Evolutionary conservation across 352 stramenopile genomes (phyloP), one percentile per base, ranked within the genome.

Genomic region (Globisporangium orthogonon): DNA sequence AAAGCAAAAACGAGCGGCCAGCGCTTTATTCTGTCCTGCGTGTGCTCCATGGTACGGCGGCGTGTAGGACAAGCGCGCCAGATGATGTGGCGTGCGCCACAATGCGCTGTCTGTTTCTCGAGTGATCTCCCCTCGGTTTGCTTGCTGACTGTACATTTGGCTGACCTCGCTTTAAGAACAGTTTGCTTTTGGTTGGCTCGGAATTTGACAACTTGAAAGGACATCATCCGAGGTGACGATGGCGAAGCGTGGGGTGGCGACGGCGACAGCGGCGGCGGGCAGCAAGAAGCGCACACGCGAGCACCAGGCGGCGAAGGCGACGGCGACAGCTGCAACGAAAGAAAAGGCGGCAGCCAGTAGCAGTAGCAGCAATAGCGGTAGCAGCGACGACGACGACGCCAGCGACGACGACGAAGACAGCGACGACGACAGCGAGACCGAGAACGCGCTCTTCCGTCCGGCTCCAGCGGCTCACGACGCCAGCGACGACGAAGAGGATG

Each of bases 391-490:
- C 23, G 23, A 23, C 23, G 23, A 23, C 23, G 23, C 0, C 23
- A 37, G 43, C 4, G 33, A 37, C 33, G 33, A 37, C 7, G 43
- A 48, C 0, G 68, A 62, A 14, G 65, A 66, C 6, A 56, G 49
- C 17, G 68, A 64, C 23, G 74, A 61, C 50, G 76, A 84, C 1
- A 68, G 62, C 28, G 78, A 91, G 59, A 83, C 79, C 7, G 78
- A 91, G 62, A 87, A 78, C 50, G 68, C 78, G n/a, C 72, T 91
- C 51, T 92, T 92, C 65, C 81, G 81, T 40, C 79, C 78, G 7
- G 74, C 69, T 4, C 66, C 70, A 29, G 66, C 62, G 30, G 11
- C 11, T 2, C 10, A 43, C 37, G 37, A 43, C 37, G 11, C 0
- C 10, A 59, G 52, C 11, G 54, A 74, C 17, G 71, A 78, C 7